Evolutionary conservation across 305 asterid genomes (phyloP).

Genomic region (Fraxinus ornus): DNA sequence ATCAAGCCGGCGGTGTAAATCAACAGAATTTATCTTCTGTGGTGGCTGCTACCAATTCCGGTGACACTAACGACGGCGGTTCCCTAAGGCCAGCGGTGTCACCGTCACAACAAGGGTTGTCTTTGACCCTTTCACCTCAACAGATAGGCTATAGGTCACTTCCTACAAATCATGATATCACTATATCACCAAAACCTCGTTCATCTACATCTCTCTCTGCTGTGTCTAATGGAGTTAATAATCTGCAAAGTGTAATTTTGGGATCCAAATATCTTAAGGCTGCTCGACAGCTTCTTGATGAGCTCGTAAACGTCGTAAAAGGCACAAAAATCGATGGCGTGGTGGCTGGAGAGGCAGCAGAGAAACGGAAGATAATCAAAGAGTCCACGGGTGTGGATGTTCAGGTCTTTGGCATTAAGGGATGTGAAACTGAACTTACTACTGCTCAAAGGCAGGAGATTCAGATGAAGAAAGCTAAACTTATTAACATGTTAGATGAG

Average conservation of each 20-base stretch:
- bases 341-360: constrained; percentile 16
- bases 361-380: constrained; percentile 30
- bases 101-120: constrained; percentile 48
- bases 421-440: constrained; percentile 35
- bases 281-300: constrained; percentile 61
- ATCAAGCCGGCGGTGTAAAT: constrained; percentile 17
- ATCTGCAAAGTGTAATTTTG: constrained; percentile 30
- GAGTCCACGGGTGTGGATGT: constrained; percentile 11
- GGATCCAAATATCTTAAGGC: constrained; percentile 61
- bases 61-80: background rate
- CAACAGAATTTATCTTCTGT: constrained; percentile 21
- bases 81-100: constrained; percentile 27
- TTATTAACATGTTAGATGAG: constrained; percentile 66
- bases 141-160: background rate
- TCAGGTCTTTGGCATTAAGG: background rate
- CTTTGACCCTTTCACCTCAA: constrained; percentile 54
- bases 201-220: constrained; percentile 6
- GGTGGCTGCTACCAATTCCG: constrained; percentile 2
- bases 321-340: background rate
- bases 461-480: constrained; percentile 71
- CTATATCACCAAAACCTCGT: background rate
- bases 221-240: constrained; percentile 30
- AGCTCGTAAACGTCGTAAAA: constrained; percentile 51
- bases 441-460: constrained; percentile 65
- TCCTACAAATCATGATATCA: background rate